A percentile compares a stretch with the other conserved stretches of the same genome.
phyloP scores from a whole-genome alignment of 768 basidiomycete genomes.

The Russula olivacea region DNA sequence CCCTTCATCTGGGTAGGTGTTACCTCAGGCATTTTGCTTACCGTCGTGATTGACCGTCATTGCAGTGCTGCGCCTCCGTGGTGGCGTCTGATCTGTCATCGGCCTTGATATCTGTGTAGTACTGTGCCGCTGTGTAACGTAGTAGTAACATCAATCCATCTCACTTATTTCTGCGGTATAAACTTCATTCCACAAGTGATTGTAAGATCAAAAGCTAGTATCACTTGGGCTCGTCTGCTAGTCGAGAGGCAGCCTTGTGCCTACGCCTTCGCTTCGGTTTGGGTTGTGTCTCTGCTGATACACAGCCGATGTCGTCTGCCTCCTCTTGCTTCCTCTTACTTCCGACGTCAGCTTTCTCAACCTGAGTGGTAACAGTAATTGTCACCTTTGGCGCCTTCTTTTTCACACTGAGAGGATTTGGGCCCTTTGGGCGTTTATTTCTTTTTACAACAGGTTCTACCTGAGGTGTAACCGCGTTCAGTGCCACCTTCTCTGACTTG shows the following conservation, averaged over 20 bases:
- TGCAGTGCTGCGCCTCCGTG: slow-evolving; percentile 58
- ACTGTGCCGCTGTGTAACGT: not conserved
- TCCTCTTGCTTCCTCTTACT: slow-evolving; percentile 31
- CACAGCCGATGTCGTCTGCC: slow-evolving; percentile 18
- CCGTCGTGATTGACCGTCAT: slow-evolving; percentile 8
- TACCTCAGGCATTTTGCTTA: not conserved
- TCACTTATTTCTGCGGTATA: not conserved
- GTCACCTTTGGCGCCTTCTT: slow-evolving; percentile 46
- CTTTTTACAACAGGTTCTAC: slow-evolving; percentile 47
- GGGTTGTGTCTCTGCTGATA: slow-evolving; percentile 11
- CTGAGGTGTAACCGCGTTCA: slow-evolving; percentile 32
- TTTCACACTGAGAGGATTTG: slow-evolving; percentile 90
- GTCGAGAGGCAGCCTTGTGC: slow-evolving; percentile 17
- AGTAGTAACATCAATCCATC: not conserved
- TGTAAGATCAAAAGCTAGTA: not conserved
- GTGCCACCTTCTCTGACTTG: slow-evolving; percentile 42
- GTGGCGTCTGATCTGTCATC: slow-evolving; percentile 46
- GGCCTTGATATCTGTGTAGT: not conserved
- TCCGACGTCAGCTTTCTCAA: slow-evolving; percentile 23
- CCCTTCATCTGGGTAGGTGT: slow-evolving; percentile 49
- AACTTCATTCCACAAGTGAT: not conserved
- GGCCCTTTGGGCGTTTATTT: slow-evolving; percentile 70
- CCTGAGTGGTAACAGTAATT: slow-evolving; percentile 4
- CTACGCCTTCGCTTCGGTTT: slow-evolving; percentile 30
- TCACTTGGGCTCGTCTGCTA: not conserved